Evolutionary conservation across 768 basidiomycete species (phyloP), one percentile per base, ranked within the genome.

Genomic region (Amanita subjunquillea): DNA sequence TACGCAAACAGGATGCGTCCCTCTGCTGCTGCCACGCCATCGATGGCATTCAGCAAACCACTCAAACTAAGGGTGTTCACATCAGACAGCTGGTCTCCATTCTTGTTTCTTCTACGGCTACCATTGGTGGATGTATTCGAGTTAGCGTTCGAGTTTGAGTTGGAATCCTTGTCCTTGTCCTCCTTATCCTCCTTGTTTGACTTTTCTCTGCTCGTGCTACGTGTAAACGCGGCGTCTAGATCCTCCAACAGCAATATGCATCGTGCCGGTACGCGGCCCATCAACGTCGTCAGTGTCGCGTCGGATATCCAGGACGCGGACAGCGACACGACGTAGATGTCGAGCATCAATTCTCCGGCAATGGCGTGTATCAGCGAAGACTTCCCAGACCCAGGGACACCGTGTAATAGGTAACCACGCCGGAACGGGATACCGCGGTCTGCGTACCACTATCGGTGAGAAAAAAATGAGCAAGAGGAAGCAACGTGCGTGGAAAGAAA

Each of bases 381-480:
- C 71, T 93, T 93, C 44, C 90, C 90, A 25, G 85, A 87, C 46
- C 90, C 91, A 9, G 90, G 84, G 25, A 89, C 85, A 57, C 88
- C 87, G 59, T 91, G 82, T 22, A 91, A 74, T 48, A 91, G 78
- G 65, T 90, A 91, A 4, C 91, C 91, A 52, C 91, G 80, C 51
- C 91, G 85, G 78, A 89, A 92, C 29, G 91, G 91, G 58, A 92
- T 91, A 48, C 91, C 91, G 60, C 91, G 83, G 66, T 91, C 87
- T n/a, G 87, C 87, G 59, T 92, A 93, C 91, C 91, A 92, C 81
- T 88, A 56, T 37, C 4, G n/a, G 30, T 45, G 44, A 29, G 15
- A 54, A 39, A 42, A 49, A 32, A 30, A 32, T 34, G 30, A 59
- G 29, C 27, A 53, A 5, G 30, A 51, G 40, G 20, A 53, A 23